A percentile compares a stretch with the other conserved stretches of the same genome.
These are phyloP conservation scores for Candida dubliniensis DNA, from an alignment of 1,139 yeast genomes.

Conservation along the genomic window DNA sequence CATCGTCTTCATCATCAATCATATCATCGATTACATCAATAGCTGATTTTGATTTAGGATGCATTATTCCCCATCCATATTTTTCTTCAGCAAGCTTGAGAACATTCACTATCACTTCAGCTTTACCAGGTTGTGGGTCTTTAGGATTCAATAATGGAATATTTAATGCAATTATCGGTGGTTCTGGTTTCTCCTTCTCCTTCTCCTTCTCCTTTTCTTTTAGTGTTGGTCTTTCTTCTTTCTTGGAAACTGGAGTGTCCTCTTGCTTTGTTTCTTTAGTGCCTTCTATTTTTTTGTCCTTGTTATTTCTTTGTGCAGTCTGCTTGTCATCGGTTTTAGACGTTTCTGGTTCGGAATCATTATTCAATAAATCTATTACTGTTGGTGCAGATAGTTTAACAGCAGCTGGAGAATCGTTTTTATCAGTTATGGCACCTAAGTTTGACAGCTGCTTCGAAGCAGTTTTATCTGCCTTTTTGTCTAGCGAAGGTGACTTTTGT, in stretches of 20 bases:
- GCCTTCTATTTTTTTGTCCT: slow-evolving; percentile 1
- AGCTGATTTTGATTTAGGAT: slow-evolving; percentile 64
- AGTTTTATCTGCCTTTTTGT: slow-evolving; percentile 13
- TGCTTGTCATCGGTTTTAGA: too few relatives aligned
- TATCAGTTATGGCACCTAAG: slow-evolving; percentile 14
- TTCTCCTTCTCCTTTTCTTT: slow-evolving; percentile 25
- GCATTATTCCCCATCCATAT: slow-evolving; percentile 76
- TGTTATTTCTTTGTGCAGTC: too few relatives aligned
- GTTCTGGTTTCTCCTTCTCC: slow-evolving; percentile 25
- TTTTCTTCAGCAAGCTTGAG: slow-evolving; percentile 79
- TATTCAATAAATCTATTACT: slow-evolving; percentile 16
- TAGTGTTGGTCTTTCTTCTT: slow-evolving; percentile 11
- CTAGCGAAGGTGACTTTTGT: slow-evolving; percentile 16
- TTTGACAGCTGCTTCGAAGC: neutral
- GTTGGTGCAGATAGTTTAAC: slow-evolving; percentile 16
- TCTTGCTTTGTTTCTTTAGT: slow-evolving; percentile 1
- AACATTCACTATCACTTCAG: slow-evolving; percentile 78
- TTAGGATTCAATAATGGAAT: slow-evolving; percentile 54
- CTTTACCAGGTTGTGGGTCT: slow-evolving; percentile 59
- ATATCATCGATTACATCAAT: slow-evolving; percentile 63
- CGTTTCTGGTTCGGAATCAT: slow-evolving; percentile 9
- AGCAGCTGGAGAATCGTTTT: slow-evolving; percentile 14
- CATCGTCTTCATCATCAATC: slow-evolving; percentile 61
- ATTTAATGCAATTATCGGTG: slow-evolving; percentile 58
- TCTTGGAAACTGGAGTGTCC: slow-evolving; percentile 8